Percentiles rank a stretch among this genome's conserved stretches.
Conservation (phyloP, 352 stramenopile genomes). For the Globisporangium nunn region DNA sequence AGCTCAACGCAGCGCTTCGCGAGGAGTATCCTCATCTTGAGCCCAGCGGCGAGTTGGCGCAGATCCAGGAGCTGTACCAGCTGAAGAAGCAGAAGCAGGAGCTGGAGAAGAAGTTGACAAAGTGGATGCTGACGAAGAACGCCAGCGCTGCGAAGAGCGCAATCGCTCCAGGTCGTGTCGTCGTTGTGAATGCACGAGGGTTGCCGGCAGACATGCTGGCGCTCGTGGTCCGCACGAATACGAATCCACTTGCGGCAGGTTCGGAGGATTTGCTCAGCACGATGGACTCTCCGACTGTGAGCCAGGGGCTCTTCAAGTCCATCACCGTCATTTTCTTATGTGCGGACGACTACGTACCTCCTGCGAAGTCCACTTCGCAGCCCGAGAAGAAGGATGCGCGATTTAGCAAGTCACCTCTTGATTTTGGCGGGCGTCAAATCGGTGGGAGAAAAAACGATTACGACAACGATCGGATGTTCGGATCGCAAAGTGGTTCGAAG, state of each 20-base stretch:
- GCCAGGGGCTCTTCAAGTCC: conserved; percentile 59
- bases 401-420: conserved; percentile 3
- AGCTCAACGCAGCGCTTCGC: conserved; percentile 35
- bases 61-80: conserved; percentile 63
- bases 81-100: conserved; percentile 65
- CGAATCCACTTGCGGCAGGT: conserved; percentile 13
- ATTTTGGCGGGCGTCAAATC: conserved; percentile 31
- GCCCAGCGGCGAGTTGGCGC: conserved; percentile 40
- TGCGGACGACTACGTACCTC: conserved; percentile 51
- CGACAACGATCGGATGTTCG: conserved; percentile 35
- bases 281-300: conserved; percentile 12
- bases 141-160: conserved; percentile 50
- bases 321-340: conserved; percentile 71
- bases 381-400: conserved; percentile 9
- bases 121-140: conserved; percentile 64
- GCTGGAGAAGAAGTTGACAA: conserved; percentile 64
- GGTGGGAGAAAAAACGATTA: conserved; percentile 49
- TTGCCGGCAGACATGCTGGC: conserved; percentile 50
- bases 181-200: conserved; percentile 62
- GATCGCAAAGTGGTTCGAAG: conserved; percentile 16
- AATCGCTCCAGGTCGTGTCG: conserved; percentile 52
- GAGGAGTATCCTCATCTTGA: conserved; percentile 65
- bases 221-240: conserved; percentile 51
- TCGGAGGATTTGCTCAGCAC: conserved; percentile 15
- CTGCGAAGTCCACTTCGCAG: conserved; percentile 15